Base-by-base conservation (phyloP, 129 eudicot genomes). In the Glebionis coronaria region DNA sequence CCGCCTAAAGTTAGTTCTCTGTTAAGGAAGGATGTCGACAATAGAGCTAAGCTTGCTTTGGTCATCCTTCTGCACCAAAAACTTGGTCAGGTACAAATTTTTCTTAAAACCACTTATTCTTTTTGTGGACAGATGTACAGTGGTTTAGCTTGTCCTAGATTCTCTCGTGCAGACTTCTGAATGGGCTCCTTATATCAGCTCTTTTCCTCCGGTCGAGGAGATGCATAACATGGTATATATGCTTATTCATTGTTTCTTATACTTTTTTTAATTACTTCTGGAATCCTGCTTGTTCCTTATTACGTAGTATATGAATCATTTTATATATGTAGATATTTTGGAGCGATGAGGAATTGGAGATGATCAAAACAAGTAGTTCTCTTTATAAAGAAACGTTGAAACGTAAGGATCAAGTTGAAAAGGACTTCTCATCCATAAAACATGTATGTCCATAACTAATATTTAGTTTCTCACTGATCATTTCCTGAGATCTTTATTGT, bases 181-280 rank as follows among this genome's bases (percentile, higher is more conserved):
- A 72, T 91, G 98, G 98, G 90, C 90, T 18, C 91, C 97, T 61
- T 91, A 88, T 64, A 82, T 91, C 71, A 76, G 78, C 54, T 65
- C 85, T 68, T 90, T 91, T 74, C 96, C 97, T 12, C 86, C 10
- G 14, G 71, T 70, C 38, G 68, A 79, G 4, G 90, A 88, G 60
- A 63, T 91, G 90, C 90, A 91, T 73, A 85, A 80, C 96, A 81
- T 95, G 11, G 96, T 88, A 83, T 59, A 12, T 63, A 46, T 44
- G 1, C 49, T 65, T 31, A 11, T 60, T 49, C 16, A 1, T 31
- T n/a, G 9, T 31, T 31, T 31, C 40, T 31, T 31, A 31, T 1
- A 6, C 40, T 31, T 31, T 31, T 31, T 31, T n/a, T n/a, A 4
- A 31, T 31, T 4, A 31, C 7, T 5, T 8, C 7, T 31, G 8